These are phyloP conservation scores for Chlorophyllum brunneum DNA, from an alignment of 768 basidiomycete species.

Conservation along the genomic window DNA sequence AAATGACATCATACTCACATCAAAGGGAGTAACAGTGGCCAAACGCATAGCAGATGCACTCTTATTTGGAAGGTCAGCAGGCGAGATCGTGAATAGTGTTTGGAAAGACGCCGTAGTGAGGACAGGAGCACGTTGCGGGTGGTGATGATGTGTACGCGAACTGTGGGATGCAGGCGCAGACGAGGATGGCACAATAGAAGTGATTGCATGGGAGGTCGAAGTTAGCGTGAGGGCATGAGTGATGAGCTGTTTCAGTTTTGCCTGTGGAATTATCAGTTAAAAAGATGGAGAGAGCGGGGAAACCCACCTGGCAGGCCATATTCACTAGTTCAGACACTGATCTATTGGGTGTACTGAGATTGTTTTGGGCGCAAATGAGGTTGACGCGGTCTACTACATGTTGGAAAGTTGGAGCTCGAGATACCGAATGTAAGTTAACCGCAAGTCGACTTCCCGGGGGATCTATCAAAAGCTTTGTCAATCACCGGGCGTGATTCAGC, in stretches of 20 bases:
- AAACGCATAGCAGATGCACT: slow-evolving; percentile 76
- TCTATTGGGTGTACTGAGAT: slow-evolving; percentile 55
- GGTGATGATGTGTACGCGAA: slow-evolving; percentile 27
- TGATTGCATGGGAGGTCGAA: slow-evolving; percentile 69
- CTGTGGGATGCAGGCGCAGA: slow-evolving; percentile 21
- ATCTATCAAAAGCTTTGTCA: slow-evolving; percentile 34
- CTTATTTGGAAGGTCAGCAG: slow-evolving; percentile 73
- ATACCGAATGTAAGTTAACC: slow-evolving; percentile 70
- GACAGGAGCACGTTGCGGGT: slow-evolving; percentile 36
- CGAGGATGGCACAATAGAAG: slow-evolving; percentile 66
- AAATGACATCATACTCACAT: slow-evolving; percentile 17
- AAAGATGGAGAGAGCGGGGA: background rate
- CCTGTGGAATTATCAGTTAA: slow-evolving; percentile 34
- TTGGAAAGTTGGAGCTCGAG: slow-evolving; percentile 68
- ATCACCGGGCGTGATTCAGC: background rate
- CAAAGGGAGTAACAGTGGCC: slow-evolving; percentile 30
- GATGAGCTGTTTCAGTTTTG: slow-evolving; percentile 80
- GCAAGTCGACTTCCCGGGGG: slow-evolving; percentile 68
- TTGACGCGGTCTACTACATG: slow-evolving; percentile 79
- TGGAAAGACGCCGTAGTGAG: slow-evolving; percentile 72
- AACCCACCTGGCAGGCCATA: slow-evolving; percentile 69
- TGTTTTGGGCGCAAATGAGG: slow-evolving; percentile 77
- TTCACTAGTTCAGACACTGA: slow-evolving; percentile 66
- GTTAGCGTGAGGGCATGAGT: slow-evolving; percentile 77
- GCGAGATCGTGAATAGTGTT: slow-evolving; percentile 72